A percentile compares a stretch with the other conserved stretches of the same genome.
Conservation (phyloP, 768 basidiomycete genomes). For the Termitomyces sp. region DNA sequence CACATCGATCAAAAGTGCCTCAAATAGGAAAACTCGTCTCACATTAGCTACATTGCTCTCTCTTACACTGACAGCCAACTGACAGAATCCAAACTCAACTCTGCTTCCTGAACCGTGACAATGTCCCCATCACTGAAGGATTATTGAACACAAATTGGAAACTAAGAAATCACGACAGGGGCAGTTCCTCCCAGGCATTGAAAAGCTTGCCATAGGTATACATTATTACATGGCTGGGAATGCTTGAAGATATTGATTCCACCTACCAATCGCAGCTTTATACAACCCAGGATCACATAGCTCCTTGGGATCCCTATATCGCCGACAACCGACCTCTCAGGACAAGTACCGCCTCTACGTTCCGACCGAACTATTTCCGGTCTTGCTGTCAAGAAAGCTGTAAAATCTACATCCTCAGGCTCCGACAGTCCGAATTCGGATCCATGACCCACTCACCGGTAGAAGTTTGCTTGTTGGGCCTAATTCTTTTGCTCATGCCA, state of each 20-base stretch:
- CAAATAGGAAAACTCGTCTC: conserved; percentile 2
- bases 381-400: neutral
- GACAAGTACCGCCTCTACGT: no score
- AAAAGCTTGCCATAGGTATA: neutral
- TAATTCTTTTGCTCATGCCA: neutral
- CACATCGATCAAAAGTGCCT: no score
- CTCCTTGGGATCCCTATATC: neutral
- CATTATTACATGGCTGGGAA: neutral
- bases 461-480: neutral
- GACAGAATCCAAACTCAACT: no score
- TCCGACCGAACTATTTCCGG: neutral
- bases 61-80: no score
- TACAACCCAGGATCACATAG: neutral
- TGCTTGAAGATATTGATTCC: neutral
- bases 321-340: neutral
- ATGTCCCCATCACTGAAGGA: neutral
- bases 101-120: neutral
- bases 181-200: neutral
- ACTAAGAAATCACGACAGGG: neutral
- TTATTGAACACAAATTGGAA: neutral
- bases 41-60: no score
- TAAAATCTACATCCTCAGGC: no score
- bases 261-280: neutral
- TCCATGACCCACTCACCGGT: neutral
- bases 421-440: no score